A percentile compares a stretch with the other conserved stretches of the same genome.
phyloP scores from a whole-genome alignment of 2,329 filamentous ascomycete species.

The Emericellopsis cladophorae region DNA sequence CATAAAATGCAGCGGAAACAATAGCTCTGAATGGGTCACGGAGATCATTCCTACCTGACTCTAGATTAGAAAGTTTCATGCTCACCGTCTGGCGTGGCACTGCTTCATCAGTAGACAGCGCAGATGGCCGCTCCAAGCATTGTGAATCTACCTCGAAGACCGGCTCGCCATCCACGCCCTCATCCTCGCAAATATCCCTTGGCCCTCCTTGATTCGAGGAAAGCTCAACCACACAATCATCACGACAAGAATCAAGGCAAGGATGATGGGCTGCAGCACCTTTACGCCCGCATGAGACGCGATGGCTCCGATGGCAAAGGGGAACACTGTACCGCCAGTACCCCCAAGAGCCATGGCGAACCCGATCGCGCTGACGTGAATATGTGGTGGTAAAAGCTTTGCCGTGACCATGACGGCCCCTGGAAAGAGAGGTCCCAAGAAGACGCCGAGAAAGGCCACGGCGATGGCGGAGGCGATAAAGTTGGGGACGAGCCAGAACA shows the following conservation, averaged over 20 bases:
- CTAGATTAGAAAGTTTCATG: too few species aligned
- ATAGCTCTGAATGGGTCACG: too few species aligned
- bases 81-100: too few species aligned
- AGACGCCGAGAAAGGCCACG: constrained; percentile 58
- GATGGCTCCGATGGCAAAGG: constrained; percentile 51
- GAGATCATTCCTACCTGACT: too few species aligned
- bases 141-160: too few species aligned
- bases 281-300: constrained; percentile 34
- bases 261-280: constrained; percentile 35
- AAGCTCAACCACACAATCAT: constrained; percentile 21
- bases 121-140: too few species aligned
- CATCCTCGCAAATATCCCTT: neutral
- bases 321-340: constrained; percentile 49
- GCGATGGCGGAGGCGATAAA: constrained; percentile 48
- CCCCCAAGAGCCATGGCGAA: constrained; percentile 65
- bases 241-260: constrained; percentile 26
- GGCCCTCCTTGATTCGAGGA: constrained; percentile 17
- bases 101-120: too few species aligned
- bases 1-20: too few species aligned
- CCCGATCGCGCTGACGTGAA: constrained; percentile 62
- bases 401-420: constrained; percentile 58
- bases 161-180: neutral
- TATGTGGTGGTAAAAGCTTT: constrained; percentile 54
- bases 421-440: constrained; percentile 63
- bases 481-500: constrained; percentile 44